These are phyloP conservation scores for Pholiota microspora DNA, from an alignment of 768 basidiomycete genomes.

Conservation along the genomic window DNA sequence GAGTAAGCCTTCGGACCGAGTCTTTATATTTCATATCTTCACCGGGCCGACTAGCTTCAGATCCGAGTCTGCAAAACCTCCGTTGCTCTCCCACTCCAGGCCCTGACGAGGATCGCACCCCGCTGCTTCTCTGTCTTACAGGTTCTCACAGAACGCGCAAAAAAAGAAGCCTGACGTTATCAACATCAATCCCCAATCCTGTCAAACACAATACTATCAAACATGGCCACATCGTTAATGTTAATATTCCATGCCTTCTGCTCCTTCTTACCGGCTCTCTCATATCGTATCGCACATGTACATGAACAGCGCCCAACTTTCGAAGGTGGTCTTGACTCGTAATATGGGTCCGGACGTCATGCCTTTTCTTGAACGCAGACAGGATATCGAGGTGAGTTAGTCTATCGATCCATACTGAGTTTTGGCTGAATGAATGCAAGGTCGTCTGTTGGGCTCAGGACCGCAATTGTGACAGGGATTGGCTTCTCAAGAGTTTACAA, in stretches of 20 bases:
- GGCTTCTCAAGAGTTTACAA: conserved; percentile 72
- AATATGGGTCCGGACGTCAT: conserved; percentile 64
- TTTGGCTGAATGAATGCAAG: conserved; percentile 19
- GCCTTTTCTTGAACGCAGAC: conserved; percentile 43
- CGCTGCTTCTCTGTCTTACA: background rate
- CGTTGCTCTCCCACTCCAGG: background rate
- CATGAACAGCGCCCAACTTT: conserved; percentile 11
- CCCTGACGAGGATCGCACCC: background rate
- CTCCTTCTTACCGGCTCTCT: conserved; percentile 17
- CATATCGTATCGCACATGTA: conserved; percentile 14
- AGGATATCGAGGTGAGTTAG: conserved; percentile 51
- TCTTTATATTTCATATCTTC: no score
- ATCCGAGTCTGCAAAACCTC: background rate
- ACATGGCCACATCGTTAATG: conserved; percentile 11
- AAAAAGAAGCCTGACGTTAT: background rate
- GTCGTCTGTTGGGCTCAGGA: conserved; percentile 51
- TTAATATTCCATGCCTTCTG: conserved; percentile 14
- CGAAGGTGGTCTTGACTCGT: conserved; percentile 56
- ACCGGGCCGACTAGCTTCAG: background rate
- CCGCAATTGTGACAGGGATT: conserved; percentile 52
- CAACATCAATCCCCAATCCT: background rate
- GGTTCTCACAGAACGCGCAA: background rate
- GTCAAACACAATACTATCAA: conserved; percentile 2
- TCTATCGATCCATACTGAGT: background rate
- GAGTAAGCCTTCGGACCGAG: no score